Percentiles rank a stretch among this genome's conserved stretches.
Conservation (phyloP, 805 yeast genomes). For the Metschnikowia cubensis region DNA sequence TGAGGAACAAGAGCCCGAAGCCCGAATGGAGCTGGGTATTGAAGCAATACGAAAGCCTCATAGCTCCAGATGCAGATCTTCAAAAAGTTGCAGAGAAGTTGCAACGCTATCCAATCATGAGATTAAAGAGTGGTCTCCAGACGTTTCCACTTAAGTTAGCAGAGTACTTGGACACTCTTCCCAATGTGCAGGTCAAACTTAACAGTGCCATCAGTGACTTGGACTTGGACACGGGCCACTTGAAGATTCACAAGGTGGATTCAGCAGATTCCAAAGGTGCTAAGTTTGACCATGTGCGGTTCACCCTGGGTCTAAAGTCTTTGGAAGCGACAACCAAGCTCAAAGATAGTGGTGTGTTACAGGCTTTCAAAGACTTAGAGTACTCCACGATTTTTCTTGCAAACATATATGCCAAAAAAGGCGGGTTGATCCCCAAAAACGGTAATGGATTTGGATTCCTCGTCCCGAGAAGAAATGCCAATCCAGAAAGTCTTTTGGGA, state of each 20-base stretch:
- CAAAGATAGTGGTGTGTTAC: slow-evolving; percentile 5
- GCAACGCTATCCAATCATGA: slow-evolving; percentile 58
- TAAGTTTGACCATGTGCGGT: slow-evolving; percentile 52
- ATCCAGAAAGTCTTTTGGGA: slow-evolving; percentile 65
- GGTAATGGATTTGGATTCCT: slow-evolving; percentile 82
- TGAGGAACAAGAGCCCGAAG: slow-evolving; percentile 11
- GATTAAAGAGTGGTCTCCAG: slow-evolving; percentile 54
- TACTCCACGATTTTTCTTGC: slow-evolving; percentile 57
- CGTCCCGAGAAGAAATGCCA: slow-evolving; percentile 55
- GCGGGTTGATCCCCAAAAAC: slow-evolving; percentile 32
- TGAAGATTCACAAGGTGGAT: neutral
- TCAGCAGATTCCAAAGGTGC: neutral
- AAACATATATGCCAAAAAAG: slow-evolving; percentile 52
- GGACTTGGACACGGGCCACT: slow-evolving; percentile 16
- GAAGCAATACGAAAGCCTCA: slow-evolving; percentile 32
- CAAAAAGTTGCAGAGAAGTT: slow-evolving; percentile 32
- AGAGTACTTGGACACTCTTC: slow-evolving; percentile 29
- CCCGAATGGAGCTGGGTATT: slow-evolving; percentile 19
- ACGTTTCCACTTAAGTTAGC: slow-evolving; percentile 45
- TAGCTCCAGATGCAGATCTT: slow-evolving; percentile 42
- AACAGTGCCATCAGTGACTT: slow-evolving; percentile 23
- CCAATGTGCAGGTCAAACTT: slow-evolving; percentile 41
- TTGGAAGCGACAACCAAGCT: slow-evolving; percentile 28
- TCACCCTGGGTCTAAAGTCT: slow-evolving; percentile 49
- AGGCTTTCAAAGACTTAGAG: slow-evolving; percentile 24